A percentile compares a stretch with the other conserved stretches of the same genome.
Conservation (phyloP, 1,284 basidiomycete species). For the Trichosporon sp. region DNA sequence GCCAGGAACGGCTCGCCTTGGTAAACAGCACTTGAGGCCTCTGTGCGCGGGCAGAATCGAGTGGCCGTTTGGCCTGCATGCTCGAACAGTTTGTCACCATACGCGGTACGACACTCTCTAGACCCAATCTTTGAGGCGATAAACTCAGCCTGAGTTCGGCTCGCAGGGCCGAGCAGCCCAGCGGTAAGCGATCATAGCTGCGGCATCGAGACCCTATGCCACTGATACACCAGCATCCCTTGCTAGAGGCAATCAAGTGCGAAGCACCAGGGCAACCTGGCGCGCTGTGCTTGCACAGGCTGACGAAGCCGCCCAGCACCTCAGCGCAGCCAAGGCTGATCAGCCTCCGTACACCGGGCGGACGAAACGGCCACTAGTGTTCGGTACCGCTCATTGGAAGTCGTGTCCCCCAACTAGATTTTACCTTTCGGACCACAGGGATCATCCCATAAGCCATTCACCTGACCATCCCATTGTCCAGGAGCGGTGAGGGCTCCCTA, state of each 20-base stretch:
- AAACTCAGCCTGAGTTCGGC: neutral
- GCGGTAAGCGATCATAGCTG: neutral
- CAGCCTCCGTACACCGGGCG: neutral
- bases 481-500: neutral
- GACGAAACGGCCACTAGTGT: neutral
- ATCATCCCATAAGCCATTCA: neutral
- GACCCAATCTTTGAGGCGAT: neutral
- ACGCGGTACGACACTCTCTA: neutral
- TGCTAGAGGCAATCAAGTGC: neutral
- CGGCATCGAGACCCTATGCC: neutral
- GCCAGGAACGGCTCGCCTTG: no score
- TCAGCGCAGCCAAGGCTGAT: neutral
- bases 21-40: no score
- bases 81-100: neutral
- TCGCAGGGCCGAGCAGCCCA: neutral
- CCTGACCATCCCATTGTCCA: neutral
- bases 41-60: neutral
- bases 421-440: slow-evolving; percentile 1
- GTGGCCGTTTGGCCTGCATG: neutral
- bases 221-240: neutral
- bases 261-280: neutral
- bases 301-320: neutral
- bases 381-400: neutral
- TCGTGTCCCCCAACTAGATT: neutral
- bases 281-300: neutral